Evolutionary conservation across 306 rosid species (phyloP).

Genomic region (Dalbergia oliveri): DNA sequence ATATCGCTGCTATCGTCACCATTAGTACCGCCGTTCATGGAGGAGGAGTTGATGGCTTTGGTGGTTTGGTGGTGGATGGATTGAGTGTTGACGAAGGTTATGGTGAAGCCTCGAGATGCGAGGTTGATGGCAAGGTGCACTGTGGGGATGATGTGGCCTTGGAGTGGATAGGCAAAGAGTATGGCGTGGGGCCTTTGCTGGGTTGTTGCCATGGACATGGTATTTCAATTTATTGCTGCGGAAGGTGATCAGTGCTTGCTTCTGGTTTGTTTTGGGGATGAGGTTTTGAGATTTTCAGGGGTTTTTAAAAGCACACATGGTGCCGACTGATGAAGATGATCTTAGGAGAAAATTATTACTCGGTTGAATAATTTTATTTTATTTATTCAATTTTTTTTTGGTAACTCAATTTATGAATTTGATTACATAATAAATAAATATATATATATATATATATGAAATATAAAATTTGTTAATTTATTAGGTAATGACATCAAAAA

Average conservation of each 20-base stretch:
- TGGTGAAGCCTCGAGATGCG: slow-evolving; percentile 62
- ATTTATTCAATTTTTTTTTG: no score
- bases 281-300: background rate
- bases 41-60: slow-evolving; percentile 42
- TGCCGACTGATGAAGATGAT: no score
- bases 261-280: no score
- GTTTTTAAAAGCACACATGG: no score
- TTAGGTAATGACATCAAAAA: no score
- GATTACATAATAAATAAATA: no score
- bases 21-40: slow-evolving; percentile 12
- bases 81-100: slow-evolving; percentile 68
- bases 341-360: no score
- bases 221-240: background rate
- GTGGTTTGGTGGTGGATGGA: slow-evolving; percentile 61
- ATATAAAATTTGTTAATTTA: no score
- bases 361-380: no score
- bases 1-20: slow-evolving; percentile 15
- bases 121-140: slow-evolving; percentile 68
- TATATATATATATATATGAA: no score
- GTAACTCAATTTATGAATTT: no score
- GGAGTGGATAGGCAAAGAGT: slow-evolving; percentile 66
- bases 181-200: slow-evolving; percentile 62
- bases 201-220: slow-evolving; percentile 32
- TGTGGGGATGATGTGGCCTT: slow-evolving; percentile 72
- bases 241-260: background rate